Base-by-base conservation (phyloP, 257 asterid genomes). In the Scutellaria minor region DNA sequence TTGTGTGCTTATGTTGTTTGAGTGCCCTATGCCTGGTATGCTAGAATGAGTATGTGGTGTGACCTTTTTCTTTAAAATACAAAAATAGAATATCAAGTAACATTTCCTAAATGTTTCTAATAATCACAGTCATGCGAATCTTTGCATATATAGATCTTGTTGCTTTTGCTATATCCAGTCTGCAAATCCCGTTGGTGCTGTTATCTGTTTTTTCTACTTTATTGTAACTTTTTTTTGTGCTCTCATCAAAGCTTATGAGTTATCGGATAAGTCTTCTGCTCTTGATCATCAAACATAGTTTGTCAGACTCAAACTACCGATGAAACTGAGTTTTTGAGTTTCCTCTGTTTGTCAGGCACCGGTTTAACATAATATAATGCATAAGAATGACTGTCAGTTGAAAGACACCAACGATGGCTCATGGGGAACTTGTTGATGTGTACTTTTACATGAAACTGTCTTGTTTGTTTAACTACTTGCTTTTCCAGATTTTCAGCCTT, bases 401-500 rank as follows among this genome's bases (percentile, higher is more conserved):
- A 42, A 45, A 40, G 41, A 42, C 66, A 20, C 8, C 41, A 12
- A 67, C 15, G 64, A 52, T 40, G 42, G 67, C 47, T 53, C 15
- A 13, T 35, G 47, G 47, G 67, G 51, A 39, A 15, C 20, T 37
- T 42, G 31, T 75, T 71, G n/a, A 37, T 55, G 37, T 22, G 44
- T 50, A 6, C 71, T 41, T 66, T 44, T 18, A 24, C 52, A 6
- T 45, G 40, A 66, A 75, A 37, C 8, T 20, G 8, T 37, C 35
- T 35, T 13, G 60, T 66, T 48, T 27, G 56, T 46, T 57, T 44
- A 42, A 31, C 72, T 64, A 51, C 24, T 37, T 75, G 46, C 69
- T 64, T 41, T 71, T 64, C 53, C 64, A 56, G 68, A 63, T 68
- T 57, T 20, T 6, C n/a, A 59, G 44, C 41, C 53, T 45, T 39